Conservation (phyloP, 768 basidiomycete species). For the Leccinum uliginosum region DNA sequence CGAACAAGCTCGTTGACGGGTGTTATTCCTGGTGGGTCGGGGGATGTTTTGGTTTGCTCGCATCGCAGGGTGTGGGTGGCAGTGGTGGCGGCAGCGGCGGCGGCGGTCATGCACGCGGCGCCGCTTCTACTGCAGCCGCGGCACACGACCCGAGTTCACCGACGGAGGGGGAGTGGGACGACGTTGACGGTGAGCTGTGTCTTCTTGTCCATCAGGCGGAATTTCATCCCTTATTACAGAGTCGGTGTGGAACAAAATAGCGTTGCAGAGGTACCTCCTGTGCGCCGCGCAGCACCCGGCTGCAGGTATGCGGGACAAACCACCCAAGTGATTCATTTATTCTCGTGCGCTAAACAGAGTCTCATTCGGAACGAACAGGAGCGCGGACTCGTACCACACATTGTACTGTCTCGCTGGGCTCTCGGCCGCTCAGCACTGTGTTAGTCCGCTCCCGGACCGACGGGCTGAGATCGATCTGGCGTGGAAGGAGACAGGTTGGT, state of each 20-base stretch:
- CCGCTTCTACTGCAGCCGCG: background rate
- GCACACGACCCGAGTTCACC: background rate
- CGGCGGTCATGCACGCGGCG: background rate
- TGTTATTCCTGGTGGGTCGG: constrained; percentile 99
- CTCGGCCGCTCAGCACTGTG: constrained; percentile 80
- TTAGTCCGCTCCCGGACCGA: constrained; percentile 44
- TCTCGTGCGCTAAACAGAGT: background rate
- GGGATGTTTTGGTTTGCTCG: constrained; percentile 76
- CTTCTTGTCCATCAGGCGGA: background rate
- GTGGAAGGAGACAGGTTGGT: constrained; percentile 35
- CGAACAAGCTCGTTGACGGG: constrained; percentile 98
- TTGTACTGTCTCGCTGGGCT: constrained; percentile 89
- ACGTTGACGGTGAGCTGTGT: constrained; percentile 56
- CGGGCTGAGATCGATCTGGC: constrained; percentile 29
- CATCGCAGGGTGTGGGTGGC: constrained; percentile 46
- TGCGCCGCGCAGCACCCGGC: constrained; percentile 80
- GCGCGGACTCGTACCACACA: constrained; percentile 94
- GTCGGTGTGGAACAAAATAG: constrained; percentile 53
- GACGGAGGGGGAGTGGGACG: constrained; percentile 56
- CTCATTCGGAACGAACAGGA: constrained; percentile 38
- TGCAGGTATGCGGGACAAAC: constrained; percentile 92
- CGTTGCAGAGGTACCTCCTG: constrained; percentile 84
- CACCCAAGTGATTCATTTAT: constrained; percentile 68
- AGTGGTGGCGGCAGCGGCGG: background rate
- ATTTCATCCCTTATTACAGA: constrained; percentile 26